Evolutionary conservation across 768 basidiomycete genomes (phyloP).

Genomic region (Auriculariales sp.): DNA sequence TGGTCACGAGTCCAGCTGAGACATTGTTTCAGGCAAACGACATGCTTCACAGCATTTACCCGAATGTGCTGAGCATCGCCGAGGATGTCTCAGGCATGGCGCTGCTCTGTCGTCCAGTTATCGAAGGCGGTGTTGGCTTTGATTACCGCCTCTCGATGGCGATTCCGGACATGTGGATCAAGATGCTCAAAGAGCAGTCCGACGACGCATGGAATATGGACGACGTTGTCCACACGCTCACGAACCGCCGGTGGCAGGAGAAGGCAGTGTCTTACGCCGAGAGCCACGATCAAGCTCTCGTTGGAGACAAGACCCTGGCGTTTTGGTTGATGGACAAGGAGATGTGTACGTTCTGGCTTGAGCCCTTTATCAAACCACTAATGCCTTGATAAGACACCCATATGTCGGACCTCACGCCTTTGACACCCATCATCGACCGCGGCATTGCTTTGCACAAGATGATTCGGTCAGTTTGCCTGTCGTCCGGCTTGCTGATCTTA

Average conservation of each 20-base stretch:
- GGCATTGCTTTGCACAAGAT: constrained; percentile 93
- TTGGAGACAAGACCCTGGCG: constrained; percentile 96
- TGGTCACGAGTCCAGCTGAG: not conserved
- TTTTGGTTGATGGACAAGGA: constrained; percentile 99
- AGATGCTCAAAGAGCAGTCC: constrained; percentile 79
- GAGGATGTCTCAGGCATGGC: constrained; percentile 99
- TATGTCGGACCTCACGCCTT: constrained; percentile 76
- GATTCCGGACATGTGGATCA: constrained; percentile 99
- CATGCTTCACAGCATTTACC: constrained; percentile 69
- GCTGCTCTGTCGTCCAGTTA: constrained; percentile 66
- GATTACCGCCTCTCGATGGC: constrained; percentile 99
- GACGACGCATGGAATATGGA: constrained; percentile 85
- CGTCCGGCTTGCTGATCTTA: not conserved
- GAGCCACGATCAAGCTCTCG: constrained; percentile 94
- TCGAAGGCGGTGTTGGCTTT: constrained; percentile 84
- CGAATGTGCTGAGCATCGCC: constrained; percentile 76
- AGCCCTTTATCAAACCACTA: not conserved
- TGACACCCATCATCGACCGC: constrained; percentile 77
- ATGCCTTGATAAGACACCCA: constrained; percentile 55
- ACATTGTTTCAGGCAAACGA: constrained; percentile 64
- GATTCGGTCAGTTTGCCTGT: constrained; percentile 53
- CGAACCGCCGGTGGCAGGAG: constrained; percentile 78
- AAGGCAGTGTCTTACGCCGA: constrained; percentile 89
- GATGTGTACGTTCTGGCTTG: constrained; percentile 61
- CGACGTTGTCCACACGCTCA: constrained; percentile 78